Base-by-base conservation (phyloP, 257 asterid genomes). In the Knoxia roxburghii region DNA sequence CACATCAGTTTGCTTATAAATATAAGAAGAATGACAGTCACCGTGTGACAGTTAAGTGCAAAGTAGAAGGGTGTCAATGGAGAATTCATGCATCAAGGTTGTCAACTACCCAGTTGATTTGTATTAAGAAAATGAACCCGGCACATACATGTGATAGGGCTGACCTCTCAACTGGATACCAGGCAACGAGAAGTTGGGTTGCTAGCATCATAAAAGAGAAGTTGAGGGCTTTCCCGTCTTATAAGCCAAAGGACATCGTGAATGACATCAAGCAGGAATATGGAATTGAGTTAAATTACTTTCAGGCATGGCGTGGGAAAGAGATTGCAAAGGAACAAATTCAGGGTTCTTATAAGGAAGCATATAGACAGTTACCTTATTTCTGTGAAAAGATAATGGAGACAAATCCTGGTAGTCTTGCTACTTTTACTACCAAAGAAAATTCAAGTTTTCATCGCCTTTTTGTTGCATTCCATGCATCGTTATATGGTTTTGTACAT, bases 301-400 rank as follows among this genome's bases (percentile, higher is more conserved):
- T 86, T 76, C 99, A 94, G 83, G 99, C 99, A 6, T 94, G 99
- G 99, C 87, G 99, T 53, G 97, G 99, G 21, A 94, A 94, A 79
- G 99, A 94, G 79, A 87, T 90, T 63, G 99, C 99, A 2, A 94
- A 94, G 79, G 99, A 94, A 78, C 99, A 94, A 85, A 96, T 94
- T 80, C 99, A 94, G 79, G 99, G 99, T 64, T 94, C 99, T 43
- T 93, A 88, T 50, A 93, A 86, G 78, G 97, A 93, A 77, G 97
- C 99, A 5, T 93, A 93, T 68, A 87, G 84, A 72, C 95, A 88
- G 89, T 75, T 93, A 40, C 99, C 99, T 0, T 53, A 73, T 76
- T 85, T 86, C 70, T 94, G 99, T 75, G 90, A 90, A 75, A 89
- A 87, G 80, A 80, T 92, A 72, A 89, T 89, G 96, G 95, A 89